phyloP scores from a whole-genome alignment of 768 basidiomycete species.

The Ephemerocybe angulata region DNA sequence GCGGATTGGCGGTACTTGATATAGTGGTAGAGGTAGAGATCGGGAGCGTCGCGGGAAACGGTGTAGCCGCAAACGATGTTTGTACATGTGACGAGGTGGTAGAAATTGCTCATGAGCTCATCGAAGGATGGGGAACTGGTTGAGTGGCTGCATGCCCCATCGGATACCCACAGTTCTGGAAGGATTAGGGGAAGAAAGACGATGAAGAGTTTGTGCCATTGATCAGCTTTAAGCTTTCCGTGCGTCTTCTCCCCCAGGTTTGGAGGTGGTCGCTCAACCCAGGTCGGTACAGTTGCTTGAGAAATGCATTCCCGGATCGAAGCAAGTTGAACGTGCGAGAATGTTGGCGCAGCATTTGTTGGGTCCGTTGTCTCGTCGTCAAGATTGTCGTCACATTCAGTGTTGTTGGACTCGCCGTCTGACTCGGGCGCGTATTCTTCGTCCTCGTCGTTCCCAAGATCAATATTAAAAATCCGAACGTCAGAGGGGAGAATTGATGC shows the following conservation, averaged over 20 bases:
- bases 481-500: too few species aligned
- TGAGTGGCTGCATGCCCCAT: neutral
- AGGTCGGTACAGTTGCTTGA: constrained; percentile 5
- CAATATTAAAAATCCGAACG: too few species aligned
- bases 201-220: constrained; percentile 17
- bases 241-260: constrained; percentile 21
- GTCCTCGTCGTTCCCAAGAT: too few species aligned
- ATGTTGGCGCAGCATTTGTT: neutral
- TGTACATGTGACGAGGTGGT: constrained; percentile 19
- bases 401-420: too few species aligned
- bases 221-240: constrained; percentile 22
- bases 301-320: constrained; percentile 15
- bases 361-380: neutral
- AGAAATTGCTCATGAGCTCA: constrained; percentile 18
- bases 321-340: neutral
- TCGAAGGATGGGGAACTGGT: neutral
- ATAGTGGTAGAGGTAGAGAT: constrained; percentile 16
- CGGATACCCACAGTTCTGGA: constrained; percentile 17
- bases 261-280: constrained; percentile 18
- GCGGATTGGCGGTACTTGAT: constrained; percentile 16
- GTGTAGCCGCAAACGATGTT: constrained; percentile 18
- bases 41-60: constrained; percentile 8
- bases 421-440: too few species aligned
- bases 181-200: constrained; percentile 20
- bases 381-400: too few species aligned